Evolutionary conservation across 306 rosid species (phyloP), one percentile per base, ranked within the genome.

Genomic region (Casuarina cunninghamiana): DNA sequence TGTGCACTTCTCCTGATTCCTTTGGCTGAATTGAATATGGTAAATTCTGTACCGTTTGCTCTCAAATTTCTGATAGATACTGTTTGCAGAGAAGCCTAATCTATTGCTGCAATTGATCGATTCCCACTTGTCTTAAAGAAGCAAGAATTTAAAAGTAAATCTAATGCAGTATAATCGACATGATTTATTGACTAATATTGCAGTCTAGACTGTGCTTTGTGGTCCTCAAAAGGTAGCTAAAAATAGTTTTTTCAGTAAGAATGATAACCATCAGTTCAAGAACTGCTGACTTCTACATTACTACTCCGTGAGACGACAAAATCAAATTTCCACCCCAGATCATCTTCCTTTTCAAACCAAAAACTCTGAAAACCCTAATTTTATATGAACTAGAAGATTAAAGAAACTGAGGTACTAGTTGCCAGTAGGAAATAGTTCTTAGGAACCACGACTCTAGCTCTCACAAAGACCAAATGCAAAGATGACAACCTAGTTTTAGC

Each of bases 1-100:
- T 72, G 53, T 81, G 77, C 87, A 85, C 79, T 90, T 83, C 75
- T 82, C 91, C 81, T 92, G 89, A 83, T 77, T 80, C 73, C 21
- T 62, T 68, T 58, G 55, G 16, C 73, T 61, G 37, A 73, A 75
- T 54, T 78, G 58, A 69, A 60, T 35, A 8, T 89, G 92, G 91
- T 84, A 89, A 81, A 43, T 63, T n/a, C 10, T 53, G 15, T 37
- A 15, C 37, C 41, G 2, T 13, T 21, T 72, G 42, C 42, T 15
- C 21, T 21, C 19, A 6, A 10, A 72, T 5, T 69, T 53, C 55
- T 35, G 65, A 38, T 69, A 17, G 37, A 61, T 37, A 53, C 38
- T 73, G 44, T 13, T 54, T 21, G 19, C 75, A 50, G 39, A 46
- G 58, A 51, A 12, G 49, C 16, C 75, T 19, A 26, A 68, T 50